phyloP scores from a whole-genome alignment of 805 yeast genomes.

The Blastobotrys parvus region DNA sequence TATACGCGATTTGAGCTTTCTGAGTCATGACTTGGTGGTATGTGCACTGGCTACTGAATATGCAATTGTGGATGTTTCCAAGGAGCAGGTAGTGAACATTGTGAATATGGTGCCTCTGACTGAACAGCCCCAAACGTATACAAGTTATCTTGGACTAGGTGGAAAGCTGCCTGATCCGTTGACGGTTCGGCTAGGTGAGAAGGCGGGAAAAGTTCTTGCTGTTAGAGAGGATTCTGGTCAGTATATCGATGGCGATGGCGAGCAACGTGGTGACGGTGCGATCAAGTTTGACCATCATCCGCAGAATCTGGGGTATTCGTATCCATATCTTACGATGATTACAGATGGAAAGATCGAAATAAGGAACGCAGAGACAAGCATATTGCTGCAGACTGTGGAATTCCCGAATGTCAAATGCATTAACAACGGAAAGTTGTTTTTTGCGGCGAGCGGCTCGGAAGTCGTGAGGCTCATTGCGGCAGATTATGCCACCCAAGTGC shows the following conservation, averaged over 20 bases:
- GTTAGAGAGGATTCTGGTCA: neutral
- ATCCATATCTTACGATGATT: conserved; percentile 34
- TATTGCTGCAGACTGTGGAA: conserved; percentile 29
- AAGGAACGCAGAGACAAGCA: conserved; percentile 31
- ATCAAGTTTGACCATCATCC: conserved; percentile 17
- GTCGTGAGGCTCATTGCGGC: conserved; percentile 24
- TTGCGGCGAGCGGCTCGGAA: conserved; percentile 24
- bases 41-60: conserved; percentile 1
- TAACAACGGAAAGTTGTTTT: conserved; percentile 23
- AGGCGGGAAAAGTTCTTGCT: neutral
- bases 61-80: neutral
- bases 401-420: conserved; percentile 18
- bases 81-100: neutral
- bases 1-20: conserved; percentile 6
- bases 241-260: neutral
- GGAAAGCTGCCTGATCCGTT: conserved; percentile 12
- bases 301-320: conserved; percentile 26
- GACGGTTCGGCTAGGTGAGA: conserved; percentile 8
- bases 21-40: neutral
- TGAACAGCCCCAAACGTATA: neutral
- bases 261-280: neutral
- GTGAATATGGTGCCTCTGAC: neutral
- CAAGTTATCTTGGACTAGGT: conserved; percentile 6
- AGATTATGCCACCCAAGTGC: conserved; percentile 30
- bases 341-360: conserved; percentile 29